A percentile compares a stretch with the other conserved stretches of the same genome.
These are phyloP conservation scores for Coelastrella sp. DNA, from an alignment of 139 green algal genomes.

Conservation along the genomic window DNA sequence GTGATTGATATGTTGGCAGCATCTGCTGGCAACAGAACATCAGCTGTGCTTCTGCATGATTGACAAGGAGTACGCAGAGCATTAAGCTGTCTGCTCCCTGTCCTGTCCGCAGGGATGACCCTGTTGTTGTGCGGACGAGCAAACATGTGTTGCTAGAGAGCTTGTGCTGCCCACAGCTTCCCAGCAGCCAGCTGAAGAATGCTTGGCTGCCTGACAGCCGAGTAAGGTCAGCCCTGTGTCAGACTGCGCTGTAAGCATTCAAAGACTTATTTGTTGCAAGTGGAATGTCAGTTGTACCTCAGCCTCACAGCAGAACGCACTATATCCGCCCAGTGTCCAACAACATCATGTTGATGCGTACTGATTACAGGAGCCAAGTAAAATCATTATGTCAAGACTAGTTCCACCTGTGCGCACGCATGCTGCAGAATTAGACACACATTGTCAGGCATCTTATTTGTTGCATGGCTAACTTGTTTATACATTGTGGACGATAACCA, in stretches of 20 bases:
- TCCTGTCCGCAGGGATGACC: slow-evolving; percentile 24
- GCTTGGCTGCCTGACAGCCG: background rate
- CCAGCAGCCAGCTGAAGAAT: background rate
- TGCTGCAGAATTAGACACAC: too few species aligned
- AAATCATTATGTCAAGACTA: too few species aligned
- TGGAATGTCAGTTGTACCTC: background rate
- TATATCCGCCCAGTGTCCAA: background rate
- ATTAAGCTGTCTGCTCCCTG: background rate
- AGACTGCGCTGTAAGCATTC: background rate
- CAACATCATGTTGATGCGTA: background rate
- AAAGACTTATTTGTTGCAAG: too few species aligned
- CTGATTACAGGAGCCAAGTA: background rate
- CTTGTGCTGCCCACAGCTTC: slow-evolving; percentile 24
- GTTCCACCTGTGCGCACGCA: too few species aligned
- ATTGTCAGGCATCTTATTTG: too few species aligned
- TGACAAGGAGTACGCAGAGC: background rate
- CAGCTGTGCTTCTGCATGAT: background rate
- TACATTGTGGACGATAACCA: too few species aligned
- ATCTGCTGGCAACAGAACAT: background rate
- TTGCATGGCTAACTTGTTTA: too few species aligned
- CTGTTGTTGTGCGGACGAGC: slow-evolving; percentile 13
- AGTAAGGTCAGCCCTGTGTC: background rate
- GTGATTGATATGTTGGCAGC: background rate
- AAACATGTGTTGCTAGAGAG: slow-evolving; percentile 41
- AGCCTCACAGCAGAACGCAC: background rate